Conservation (phyloP, 208 protist genomes). For the Crithidia bombi region DNA sequence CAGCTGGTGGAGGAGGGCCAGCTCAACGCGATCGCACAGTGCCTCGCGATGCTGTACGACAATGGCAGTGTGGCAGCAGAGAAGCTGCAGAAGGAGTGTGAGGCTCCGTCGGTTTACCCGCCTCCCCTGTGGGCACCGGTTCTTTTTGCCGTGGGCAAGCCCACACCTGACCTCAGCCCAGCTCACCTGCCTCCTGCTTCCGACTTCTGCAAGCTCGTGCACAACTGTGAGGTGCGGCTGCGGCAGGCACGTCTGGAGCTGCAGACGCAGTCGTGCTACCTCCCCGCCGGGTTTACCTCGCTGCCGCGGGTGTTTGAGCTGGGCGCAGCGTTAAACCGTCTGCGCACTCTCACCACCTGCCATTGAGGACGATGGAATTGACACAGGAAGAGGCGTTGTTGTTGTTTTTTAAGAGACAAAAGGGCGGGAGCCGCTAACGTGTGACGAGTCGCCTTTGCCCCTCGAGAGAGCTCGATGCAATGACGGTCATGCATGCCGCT, state of each 20-base stretch:
- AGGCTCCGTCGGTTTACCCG: conserved; percentile 15
- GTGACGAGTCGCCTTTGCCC: no score
- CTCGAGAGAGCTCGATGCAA: no score
- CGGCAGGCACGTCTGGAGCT: conserved; percentile 60
- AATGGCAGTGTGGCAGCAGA: conserved; percentile 22
- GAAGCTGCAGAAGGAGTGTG: conserved; percentile 8
- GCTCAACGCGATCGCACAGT: conserved; percentile 85
- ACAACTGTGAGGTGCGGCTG: conserved; percentile 46
- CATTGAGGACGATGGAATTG: conserved; percentile 21
- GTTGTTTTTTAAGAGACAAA: no score
- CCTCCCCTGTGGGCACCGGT: conserved; percentile 8
- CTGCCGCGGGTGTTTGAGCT: conserved; percentile 85
- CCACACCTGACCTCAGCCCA: background rate
- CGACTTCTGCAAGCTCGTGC: conserved; percentile 21
- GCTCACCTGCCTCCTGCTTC: conserved; percentile 3
- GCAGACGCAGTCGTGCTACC: conserved; percentile 62
- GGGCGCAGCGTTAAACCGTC: conserved; percentile 88
- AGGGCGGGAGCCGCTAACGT: no score
- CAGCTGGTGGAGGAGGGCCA: conserved; percentile 93
- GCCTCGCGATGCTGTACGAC: conserved; percentile 73
- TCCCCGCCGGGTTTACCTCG: conserved; percentile 73
- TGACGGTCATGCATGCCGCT: no score
- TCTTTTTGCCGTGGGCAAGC: background rate
- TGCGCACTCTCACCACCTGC: conserved; percentile 62
- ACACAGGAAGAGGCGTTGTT: background rate